Base-by-base conservation (phyloP, 371 early-diverging fungal genomes). In the Encephalitozoon romaleae region DNA sequence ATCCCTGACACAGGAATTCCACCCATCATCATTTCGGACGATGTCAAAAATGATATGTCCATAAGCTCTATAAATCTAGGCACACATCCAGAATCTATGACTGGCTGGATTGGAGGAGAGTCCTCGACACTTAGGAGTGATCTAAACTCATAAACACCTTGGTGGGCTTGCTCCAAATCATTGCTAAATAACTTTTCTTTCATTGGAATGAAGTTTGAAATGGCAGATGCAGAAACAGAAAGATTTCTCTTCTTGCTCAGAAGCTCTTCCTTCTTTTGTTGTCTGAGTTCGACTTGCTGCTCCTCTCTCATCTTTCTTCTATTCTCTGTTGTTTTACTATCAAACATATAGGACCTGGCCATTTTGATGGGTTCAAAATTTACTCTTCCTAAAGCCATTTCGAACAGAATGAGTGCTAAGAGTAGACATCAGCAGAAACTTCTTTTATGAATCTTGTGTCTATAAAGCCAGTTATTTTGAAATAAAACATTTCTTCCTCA, bases 71-170 rank as follows among this genome's bases (percentile, higher is more conserved):
- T 93, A 85, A 97, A 94, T 64, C 90, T 88, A 11, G 96, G 93
- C 12, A 96, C 91, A 49, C 94, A 94, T 30, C 93, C 93, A 77
- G 90, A 89, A 55, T 85, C 87, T 80, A 99, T 94, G 47, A 98
- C 94, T 81, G 92, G 91, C 74, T 92, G 91, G 81, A 99, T 98
- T 41, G 98, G 99, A 43, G 99, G 97, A 84, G 91, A 91, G 70
- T 88, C 89, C 86, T 96, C 98, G 81, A 95, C 94, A 45, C 95
- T 94, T 41, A 99, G 89, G 15, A 95, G 86, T 84, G 93, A 93
- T 83, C 99, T 88, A 87, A 97, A 96, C 70, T 89, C 89, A 15
- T 91, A 90, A 25, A 92, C 92, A 28, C 95, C 92, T 28, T 87
- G 82, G 67, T 91, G 87, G 9, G 84, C 67, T 4, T 54, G 64